A percentile compares a stretch with the other conserved stretches of the same genome.
These are phyloP conservation scores for Dactylellina cionopaga DNA, from an alignment of 2,329 filamentous ascomycete species.

Conservation along the genomic window DNA sequence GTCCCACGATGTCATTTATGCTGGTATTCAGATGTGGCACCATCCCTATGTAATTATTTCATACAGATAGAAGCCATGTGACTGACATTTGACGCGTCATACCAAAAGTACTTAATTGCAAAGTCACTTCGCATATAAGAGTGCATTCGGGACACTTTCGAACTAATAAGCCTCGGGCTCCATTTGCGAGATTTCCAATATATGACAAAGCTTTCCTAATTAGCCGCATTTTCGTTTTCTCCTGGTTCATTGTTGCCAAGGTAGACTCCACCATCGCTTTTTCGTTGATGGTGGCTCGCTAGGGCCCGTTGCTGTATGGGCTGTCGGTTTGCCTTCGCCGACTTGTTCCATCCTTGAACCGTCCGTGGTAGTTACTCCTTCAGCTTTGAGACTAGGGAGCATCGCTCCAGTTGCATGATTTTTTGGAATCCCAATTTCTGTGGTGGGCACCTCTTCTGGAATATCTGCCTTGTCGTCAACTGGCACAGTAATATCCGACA, in stretches of 20 bases:
- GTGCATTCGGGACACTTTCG: too few species aligned
- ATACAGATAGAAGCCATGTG: conserved; percentile 19
- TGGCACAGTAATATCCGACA: too few species aligned
- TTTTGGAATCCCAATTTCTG: too few species aligned
- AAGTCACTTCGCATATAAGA: too few species aligned
- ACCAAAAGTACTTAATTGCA: not conserved
- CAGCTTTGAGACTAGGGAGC: too few species aligned
- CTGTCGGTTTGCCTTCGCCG: too few species aligned
- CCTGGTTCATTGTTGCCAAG: conserved; percentile 16
- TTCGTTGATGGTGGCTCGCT: not conserved
- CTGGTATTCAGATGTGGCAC: not conserved
- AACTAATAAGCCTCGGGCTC: too few species aligned
- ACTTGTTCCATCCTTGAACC: too few species aligned
- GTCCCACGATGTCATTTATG: conserved; percentile 10
- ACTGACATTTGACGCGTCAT: conserved; percentile 41
- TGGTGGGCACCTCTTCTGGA: too few species aligned
- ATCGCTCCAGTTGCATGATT: too few species aligned
- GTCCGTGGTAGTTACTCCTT: too few species aligned
- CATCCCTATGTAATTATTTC: not conserved
- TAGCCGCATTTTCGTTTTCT: conserved; percentile 24
- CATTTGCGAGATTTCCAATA: conserved; percentile 45
- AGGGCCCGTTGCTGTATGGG: not conserved
- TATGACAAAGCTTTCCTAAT: conserved; percentile 45
- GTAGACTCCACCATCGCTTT: conserved; percentile 30
- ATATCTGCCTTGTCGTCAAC: too few species aligned